Evolutionary conservation across 306 rosid species (phyloP).

Genomic region (Trichosanthes truncata): DNA sequence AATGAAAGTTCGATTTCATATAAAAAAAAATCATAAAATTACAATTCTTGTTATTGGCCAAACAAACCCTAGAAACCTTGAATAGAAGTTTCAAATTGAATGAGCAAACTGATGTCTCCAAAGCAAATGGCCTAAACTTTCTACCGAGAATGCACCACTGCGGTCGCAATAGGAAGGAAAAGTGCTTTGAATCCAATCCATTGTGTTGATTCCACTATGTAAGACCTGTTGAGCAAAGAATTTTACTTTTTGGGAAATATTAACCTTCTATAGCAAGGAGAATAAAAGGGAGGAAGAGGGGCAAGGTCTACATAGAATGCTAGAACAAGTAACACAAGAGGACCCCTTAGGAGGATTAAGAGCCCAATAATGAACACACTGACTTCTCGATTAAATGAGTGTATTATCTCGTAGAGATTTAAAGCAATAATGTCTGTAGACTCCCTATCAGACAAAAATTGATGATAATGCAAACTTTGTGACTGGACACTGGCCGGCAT

Average conservation of each 20-base stretch:
- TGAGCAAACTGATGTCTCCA: neutral
- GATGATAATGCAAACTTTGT: neutral
- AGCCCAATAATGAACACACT: neutral
- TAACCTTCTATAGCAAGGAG: neutral
- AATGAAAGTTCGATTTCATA: too few species aligned
- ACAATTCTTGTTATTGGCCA: neutral
- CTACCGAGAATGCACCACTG: neutral
- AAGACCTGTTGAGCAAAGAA: neutral
- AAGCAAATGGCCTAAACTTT: neutral
- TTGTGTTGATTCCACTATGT: neutral
- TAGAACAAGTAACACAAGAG: neutral
- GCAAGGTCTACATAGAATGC: neutral
- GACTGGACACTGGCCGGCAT: neutral
- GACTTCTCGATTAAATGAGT: too few species aligned
- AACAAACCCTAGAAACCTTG: neutral
- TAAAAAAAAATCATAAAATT: too few species aligned
- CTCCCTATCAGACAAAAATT: neutral
- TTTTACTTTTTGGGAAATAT: neutral
- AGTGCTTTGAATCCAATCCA: neutral
- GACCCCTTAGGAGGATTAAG: neutral
- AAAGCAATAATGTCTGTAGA: neutral
- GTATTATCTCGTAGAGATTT: too few species aligned
- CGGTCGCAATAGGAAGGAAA: neutral
- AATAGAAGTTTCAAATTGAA: neutral
- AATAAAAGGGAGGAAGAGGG: neutral